Base-by-base conservation (phyloP, 2,329 filamentous ascomycete genomes). In the Apiospora marii region DNA sequence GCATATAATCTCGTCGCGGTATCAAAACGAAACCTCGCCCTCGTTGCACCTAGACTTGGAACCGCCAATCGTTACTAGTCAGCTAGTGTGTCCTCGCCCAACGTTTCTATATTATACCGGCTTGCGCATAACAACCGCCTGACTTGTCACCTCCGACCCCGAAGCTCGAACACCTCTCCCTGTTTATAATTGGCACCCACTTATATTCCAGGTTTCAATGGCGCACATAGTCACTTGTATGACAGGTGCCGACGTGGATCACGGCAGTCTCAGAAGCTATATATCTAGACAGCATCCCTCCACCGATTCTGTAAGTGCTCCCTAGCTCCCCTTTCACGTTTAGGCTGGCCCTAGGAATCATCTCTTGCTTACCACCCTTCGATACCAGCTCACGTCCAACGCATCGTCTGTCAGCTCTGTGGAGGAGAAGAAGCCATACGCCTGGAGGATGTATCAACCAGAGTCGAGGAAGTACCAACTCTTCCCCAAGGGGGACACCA, bases 191-290 rank as follows among this genome's bases (percentile, higher is more conserved):
- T 77, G 74, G 75, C 75, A 78, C 72, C 77, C 74, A 76, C 77
- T 77, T 75, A 77, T 74, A 77, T 77, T 79, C 71, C 75, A 78
- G 78, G 77, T 75, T 73, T 75, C 80, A 81, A 91, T 91, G 89
- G 88, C 89, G 82, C 90, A 92, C 81, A 91, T 91, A 81, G 88
- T 87, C 80, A 87, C 84, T 77, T 90, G 89, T 80, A 85, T 91
- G 83, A 82, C 87, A 76, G 85, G 86, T 77, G 79, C 80, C 73
- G 86, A 87, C 77, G 79, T 82, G 73, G 84, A 84, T 58, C 76
- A 76, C 51, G 75, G 77, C 72, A 80, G 80, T 74, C 78, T 83
- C 73, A 83, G 81, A 79, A 84, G 82, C 76, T 85, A 87, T 86
- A 87, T 89, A 85, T 84, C 85, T 76, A 87, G 84, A 74, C 85